Evolutionary conservation across 2,329 filamentous ascomycete species (phyloP).

Genomic region (Monilinia aucupariae): DNA sequence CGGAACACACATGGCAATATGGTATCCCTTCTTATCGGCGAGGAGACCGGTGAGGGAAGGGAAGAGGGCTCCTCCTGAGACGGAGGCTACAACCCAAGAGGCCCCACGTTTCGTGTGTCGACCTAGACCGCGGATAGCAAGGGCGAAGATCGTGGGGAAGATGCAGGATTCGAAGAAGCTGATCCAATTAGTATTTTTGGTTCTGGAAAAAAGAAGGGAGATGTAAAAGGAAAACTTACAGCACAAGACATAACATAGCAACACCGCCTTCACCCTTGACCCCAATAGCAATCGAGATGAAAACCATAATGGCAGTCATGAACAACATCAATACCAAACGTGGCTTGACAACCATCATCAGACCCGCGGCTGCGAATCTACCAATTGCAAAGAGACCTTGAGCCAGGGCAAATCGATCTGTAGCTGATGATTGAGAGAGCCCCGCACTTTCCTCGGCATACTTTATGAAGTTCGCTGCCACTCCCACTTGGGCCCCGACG

Average conservation of each 20-base stretch:
- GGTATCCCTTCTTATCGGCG: conserved; percentile 14
- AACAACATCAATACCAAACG: conserved; percentile 61
- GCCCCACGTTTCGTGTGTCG: conserved; percentile 73
- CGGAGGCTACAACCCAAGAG: conserved; percentile 60
- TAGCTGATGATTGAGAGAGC: conserved; percentile 45
- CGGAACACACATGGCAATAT: conserved; percentile 33
- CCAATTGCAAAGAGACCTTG: conserved; percentile 70
- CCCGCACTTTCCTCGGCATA: conserved; percentile 30
- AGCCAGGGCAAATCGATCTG: conserved; percentile 64
- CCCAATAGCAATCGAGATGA: conserved; percentile 40
- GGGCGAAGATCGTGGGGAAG: conserved; percentile 76
- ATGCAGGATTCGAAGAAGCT: conserved; percentile 68
- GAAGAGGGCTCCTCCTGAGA: conserved; percentile 30
- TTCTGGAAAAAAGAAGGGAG: too few relatives aligned
- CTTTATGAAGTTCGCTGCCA: conserved; percentile 15
- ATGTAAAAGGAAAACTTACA: conserved; percentile 39
- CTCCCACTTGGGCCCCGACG: conserved; percentile 45
- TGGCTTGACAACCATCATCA: conserved; percentile 60
- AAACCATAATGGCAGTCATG: conserved; percentile 53
- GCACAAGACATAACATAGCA: conserved; percentile 58
- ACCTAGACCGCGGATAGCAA: conserved; percentile 74
- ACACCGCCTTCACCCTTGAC: conserved; percentile 44
- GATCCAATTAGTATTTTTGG: not conserved
- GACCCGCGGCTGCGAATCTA: conserved; percentile 59
- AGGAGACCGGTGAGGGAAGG: conserved; percentile 23